A percentile compares a stretch with the other conserved stretches of the same genome.
phyloP scores from a whole-genome alignment of 192 early-diverging fungal species.

The Rhizophagus prolifer region DNA sequence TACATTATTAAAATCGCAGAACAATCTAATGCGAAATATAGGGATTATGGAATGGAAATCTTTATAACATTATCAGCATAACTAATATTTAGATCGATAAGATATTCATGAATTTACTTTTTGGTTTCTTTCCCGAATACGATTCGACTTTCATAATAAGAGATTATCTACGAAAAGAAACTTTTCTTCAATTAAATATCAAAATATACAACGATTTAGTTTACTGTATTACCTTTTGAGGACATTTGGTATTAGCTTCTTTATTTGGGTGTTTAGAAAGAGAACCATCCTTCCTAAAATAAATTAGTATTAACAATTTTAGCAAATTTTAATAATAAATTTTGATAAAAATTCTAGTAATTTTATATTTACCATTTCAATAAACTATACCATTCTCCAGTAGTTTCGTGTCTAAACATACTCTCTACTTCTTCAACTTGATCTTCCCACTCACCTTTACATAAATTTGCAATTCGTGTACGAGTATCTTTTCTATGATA shows the following conservation, averaged over 20 bases:
- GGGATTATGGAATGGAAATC: too few relatives aligned
- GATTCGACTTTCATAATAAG: background rate
- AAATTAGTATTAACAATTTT: background rate
- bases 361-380: background rate
- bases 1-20: too few relatives aligned
- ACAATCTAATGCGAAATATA: too few relatives aligned
- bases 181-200: background rate
- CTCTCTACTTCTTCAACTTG: background rate
- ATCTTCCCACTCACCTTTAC: background rate
- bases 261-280: background rate
- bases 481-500: background rate
- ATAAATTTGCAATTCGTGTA: background rate
- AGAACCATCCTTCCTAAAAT: background rate
- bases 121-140: background rate
- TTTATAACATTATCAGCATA: too few relatives aligned
- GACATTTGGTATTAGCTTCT: background rate
- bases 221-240: background rate
- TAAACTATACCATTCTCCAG: background rate
- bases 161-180: background rate
- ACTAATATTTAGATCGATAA: too few relatives aligned
- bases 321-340: background rate
- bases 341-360: background rate
- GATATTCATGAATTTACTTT: background rate
- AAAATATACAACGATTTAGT: background rate
- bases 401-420: background rate